A percentile compares a stretch with the other conserved stretches of the same genome.
phyloP scores from a whole-genome alignment of 208 protist genomes.

The Trypanosoma grayi region DNA sequence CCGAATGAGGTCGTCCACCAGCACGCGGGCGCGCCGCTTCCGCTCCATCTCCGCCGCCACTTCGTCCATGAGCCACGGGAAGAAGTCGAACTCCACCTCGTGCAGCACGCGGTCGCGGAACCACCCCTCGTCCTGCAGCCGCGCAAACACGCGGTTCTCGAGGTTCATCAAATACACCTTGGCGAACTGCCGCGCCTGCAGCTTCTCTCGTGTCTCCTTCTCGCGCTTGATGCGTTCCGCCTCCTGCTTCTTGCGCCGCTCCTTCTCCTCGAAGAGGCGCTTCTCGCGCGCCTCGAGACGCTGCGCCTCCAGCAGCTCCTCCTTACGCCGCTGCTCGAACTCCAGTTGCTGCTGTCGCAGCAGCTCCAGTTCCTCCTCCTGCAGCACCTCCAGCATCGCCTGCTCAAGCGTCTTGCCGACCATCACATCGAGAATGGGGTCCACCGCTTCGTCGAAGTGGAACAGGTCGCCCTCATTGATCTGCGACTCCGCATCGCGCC shows the following conservation, averaged over 20 bases:
- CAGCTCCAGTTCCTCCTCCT: slow-evolving; percentile 96
- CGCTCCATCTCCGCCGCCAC: slow-evolving; percentile 82
- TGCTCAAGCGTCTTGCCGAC: slow-evolving; percentile 98
- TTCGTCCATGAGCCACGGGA: slow-evolving; percentile 92
- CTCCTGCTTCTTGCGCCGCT: slow-evolving; percentile 94
- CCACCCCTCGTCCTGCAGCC: slow-evolving; percentile 93
- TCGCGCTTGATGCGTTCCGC: slow-evolving; percentile 87
- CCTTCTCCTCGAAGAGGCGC: slow-evolving; percentile 95
- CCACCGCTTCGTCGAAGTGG: slow-evolving; percentile 96
- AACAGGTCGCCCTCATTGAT: slow-evolving; percentile 97
- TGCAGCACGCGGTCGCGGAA: slow-evolving; percentile 94
- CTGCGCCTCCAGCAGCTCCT: slow-evolving; percentile 95
- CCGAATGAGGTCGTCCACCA: slow-evolving; percentile 87
- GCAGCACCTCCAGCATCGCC: slow-evolving; percentile 96
- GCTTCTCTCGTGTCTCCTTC: slow-evolving; percentile 89
- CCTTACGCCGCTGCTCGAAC: slow-evolving; percentile 94
- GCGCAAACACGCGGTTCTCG: slow-evolving; percentile 89
- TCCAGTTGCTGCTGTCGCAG: slow-evolving; percentile 94
- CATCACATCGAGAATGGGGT: slow-evolving; percentile 96
- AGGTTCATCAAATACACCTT: slow-evolving; percentile 93
- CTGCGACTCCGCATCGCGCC: slow-evolving; percentile 95
- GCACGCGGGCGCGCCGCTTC: slow-evolving; percentile 66
- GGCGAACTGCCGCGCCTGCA: slow-evolving; percentile 92
- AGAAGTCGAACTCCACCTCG: slow-evolving; percentile 94
- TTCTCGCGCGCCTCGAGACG: slow-evolving; percentile 94